phyloP scores from a whole-genome alignment of 1,139 yeast genomes.

The Nakaseomyces delphensis region DNA sequence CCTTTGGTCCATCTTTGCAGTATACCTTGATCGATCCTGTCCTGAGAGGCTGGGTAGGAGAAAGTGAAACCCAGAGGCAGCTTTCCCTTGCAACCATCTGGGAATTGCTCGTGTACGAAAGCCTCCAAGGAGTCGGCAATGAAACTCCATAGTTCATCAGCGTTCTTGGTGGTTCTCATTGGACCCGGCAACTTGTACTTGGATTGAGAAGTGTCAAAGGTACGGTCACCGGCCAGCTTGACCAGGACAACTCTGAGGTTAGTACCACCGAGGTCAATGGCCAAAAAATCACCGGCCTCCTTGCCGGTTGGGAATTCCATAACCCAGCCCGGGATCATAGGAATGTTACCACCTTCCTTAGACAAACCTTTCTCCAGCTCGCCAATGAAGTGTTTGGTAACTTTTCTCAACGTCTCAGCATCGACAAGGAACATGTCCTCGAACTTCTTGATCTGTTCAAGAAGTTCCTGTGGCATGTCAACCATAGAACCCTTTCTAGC shows the following conservation, averaged over 20 bases:
- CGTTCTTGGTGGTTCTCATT: conserved; percentile 63
- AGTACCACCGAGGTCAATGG: conserved; percentile 94
- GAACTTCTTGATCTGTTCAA: conserved; percentile 48
- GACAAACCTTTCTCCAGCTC: conserved; percentile 79
- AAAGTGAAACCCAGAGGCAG: conserved; percentile 92
- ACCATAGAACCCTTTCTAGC: conserved; percentile 74
- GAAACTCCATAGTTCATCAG: conserved; percentile 74
- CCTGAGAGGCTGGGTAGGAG: conserved; percentile 85
- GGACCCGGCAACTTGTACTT: conserved; percentile 67
- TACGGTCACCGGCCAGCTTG: conserved; percentile 64
- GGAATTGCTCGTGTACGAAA: conserved; percentile 53
- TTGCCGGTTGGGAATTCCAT: conserved; percentile 86
- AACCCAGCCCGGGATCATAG: conserved; percentile 97
- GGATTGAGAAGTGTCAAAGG: conserved; percentile 75
- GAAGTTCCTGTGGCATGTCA: conserved; percentile 59
- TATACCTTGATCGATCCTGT: conserved; percentile 72
- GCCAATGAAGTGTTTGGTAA: conserved; percentile 57
- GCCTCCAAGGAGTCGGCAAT: conserved; percentile 72
- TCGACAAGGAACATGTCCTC: conserved; percentile 60
- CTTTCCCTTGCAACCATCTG: conserved; percentile 45
- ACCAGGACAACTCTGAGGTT: conserved; percentile 85
- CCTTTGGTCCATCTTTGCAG: conserved; percentile 98
- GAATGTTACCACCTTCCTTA: conserved; percentile 72
- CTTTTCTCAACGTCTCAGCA: conserved; percentile 48
- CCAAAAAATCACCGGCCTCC: conserved; percentile 82